Base-by-base conservation (phyloP, 192 early-diverging fungal genomes). In the Gonapodya sp. region DNA sequence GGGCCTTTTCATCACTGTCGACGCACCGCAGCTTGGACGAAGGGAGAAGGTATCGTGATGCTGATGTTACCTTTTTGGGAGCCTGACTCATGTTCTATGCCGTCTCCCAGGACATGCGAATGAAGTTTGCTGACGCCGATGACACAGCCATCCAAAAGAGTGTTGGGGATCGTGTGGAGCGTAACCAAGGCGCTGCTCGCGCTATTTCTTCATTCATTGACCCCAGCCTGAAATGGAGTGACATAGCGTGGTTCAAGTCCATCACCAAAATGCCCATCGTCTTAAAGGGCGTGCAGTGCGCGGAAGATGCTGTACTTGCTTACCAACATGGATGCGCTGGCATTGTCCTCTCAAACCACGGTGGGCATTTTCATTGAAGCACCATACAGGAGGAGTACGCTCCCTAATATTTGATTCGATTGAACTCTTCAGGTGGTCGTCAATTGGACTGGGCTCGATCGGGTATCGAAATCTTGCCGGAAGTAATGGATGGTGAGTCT, bases 331-430 rank as follows among this genome's bases (percentile, higher is more conserved):
- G 96, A 2, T 89, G 92, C 78, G 89, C 89, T 30, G 98, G 94
- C 73, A 91, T 98, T 72, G 92, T 98, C 31, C 87, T 99, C 18
- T 95, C 94, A 46, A 99, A 99, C 84, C 98, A 99, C 83, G 98
- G 97, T 75, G 31, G 8, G 75, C 31, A 8, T 33, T 31, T 33
- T 2, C 75, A 14, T 8, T 64, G 46, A 16, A 24, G 46, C 8
- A 16, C 8, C 8, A 24, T 8, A 64, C 46, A 16, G 8, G 46
- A 16, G 8, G 46, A 16, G 46, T 64, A 24, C 46, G n/a, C 16
- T 72, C 30, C 64, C 64, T 30, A 72, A 72, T 30, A 16, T 30
- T 72, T 72, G 64, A 16, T 34, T 33, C 8, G 2, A 18, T 77
- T 2, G 34, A 14, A 8, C 31, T 33, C 75, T 16, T 33, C 75